Base-by-base conservation (phyloP, 1,139 yeast species). In the Blastobotrys petasosporus region DNA sequence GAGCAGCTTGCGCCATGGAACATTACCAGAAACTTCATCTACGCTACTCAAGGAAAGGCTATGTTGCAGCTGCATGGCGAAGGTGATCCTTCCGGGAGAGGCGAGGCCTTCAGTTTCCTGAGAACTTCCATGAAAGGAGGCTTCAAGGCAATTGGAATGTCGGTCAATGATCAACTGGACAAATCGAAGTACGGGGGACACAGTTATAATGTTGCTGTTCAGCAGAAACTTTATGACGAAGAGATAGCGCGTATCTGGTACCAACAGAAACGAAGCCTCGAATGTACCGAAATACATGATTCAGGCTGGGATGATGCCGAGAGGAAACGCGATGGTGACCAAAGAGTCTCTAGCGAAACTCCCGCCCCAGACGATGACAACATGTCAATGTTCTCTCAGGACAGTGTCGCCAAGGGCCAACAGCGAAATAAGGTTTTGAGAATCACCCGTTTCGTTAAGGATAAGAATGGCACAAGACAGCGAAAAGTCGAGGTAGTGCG, bases 1-100 rank as follows among this genome's bases (percentile, higher is more conserved):
- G 96, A 88, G 56, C 95, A 87, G 59, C 68, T 87, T 43, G 83
- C 97, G 0, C 94, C 97, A 0, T 94, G 99, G 99, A 88, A 85
- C 62, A 74, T 85, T 15, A 82, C 97, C 0, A 75, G 90, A 51
- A 94, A 92, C 63, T 94, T 94, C 60, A 80, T 90, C 50, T 85
- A 82, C 61, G 94, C 98, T 5, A 90, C 95, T 31, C 97, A 90
- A 61, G 94, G 97, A 47, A 90, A 94, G 59, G 94, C 97, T 1
- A 92, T 92, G 97, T 73, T 94, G 40, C 97, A 90, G 60, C 76
- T 94, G 35, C 88, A 87, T 60, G 97, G 97, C n/a, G 94, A 84
- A 51, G 98, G 97, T 43, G 98, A 92, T 63, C 95, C 96, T 2
- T 82, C 95, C 0, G 96, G 95, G 31, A 79, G 85, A 52, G 94